Evolutionary conservation across 805 yeast species (phyloP).

Genomic region (Metschnikowia proteae): DNA sequence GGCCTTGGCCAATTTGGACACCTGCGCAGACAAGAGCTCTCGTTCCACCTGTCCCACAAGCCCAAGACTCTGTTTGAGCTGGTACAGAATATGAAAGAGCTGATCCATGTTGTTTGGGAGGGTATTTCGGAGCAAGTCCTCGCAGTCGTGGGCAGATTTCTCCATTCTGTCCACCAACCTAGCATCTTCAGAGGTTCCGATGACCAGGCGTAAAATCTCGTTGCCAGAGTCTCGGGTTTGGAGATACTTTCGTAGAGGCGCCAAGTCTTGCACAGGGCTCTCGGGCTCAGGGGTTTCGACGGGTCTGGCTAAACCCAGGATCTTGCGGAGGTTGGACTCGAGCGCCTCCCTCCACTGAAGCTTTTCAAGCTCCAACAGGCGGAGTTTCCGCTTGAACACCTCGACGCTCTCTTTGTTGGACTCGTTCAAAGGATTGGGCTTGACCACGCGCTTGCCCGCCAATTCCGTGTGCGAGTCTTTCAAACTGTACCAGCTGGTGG

Average conservation of each 20-base stretch:
- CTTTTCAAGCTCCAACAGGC: constrained; percentile 44
- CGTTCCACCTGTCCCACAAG: constrained; percentile 17
- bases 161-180: background rate
- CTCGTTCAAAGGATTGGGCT: constrained; percentile 60
- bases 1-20: constrained; percentile 10
- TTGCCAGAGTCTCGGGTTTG: background rate
- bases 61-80: constrained; percentile 23
- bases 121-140: constrained; percentile 4
- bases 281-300: background rate
- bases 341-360: constrained; percentile 42
- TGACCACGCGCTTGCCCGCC: constrained; percentile 29
- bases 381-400: constrained; percentile 43
- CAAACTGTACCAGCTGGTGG: constrained; percentile 65
- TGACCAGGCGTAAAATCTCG: background rate
- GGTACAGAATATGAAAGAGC: constrained; percentile 31
- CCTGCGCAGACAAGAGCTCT: constrained; percentile 8
- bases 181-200: background rate
- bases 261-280: background rate
- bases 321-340: constrained; percentile 6
- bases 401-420: constrained; percentile 48
- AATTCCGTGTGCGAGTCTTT: constrained; percentile 14
- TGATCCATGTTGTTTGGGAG: constrained; percentile 35
- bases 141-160: background rate
- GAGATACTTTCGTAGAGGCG: constrained; percentile 3
- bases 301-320: constrained; percentile 8